Evolutionary conservation across 164 flowering plant genomes (phyloP).

Genomic region (Berberis vulgaris): DNA sequence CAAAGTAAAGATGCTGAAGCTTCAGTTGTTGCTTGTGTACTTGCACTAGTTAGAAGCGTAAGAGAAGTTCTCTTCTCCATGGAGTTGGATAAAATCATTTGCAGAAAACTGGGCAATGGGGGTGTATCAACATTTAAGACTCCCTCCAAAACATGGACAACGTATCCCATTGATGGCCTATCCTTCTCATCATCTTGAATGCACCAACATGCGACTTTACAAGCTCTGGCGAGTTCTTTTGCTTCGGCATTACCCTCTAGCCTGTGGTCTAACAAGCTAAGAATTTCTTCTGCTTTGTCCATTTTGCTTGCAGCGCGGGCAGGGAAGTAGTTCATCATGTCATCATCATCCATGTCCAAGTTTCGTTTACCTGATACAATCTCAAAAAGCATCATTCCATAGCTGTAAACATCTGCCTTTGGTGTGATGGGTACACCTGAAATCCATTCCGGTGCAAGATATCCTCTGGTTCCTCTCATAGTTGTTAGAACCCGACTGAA

Average conservation of each 20-base stretch:
- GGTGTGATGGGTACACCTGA: constrained; percentile 68
- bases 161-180: constrained; percentile 12
- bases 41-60: too few relatives aligned
- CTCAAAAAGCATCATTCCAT: constrained; percentile 88
- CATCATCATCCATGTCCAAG: constrained; percentile 40
- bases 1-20: not conserved
- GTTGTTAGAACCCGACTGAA: constrained; percentile 81
- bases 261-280: not conserved
- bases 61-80: not conserved
- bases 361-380: constrained; percentile 87
- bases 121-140: constrained; percentile 2
- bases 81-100: not conserved
- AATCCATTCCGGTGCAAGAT: constrained; percentile 91
- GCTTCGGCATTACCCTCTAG: constrained; percentile 3
- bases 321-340: not conserved
- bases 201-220: constrained; percentile 8
- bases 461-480: constrained; percentile 88
- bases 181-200: constrained; percentile 10
- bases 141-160: constrained; percentile 11
- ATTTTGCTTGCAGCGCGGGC: too few relatives aligned
- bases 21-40: too few relatives aligned
- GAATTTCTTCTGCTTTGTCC: constrained; percentile 1
- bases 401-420: constrained; percentile 88
- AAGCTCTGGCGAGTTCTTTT: constrained; percentile 2
- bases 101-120: constrained; percentile 1